phyloP scores from a whole-genome alignment of 2,329 filamentous ascomycete species.

The Cytospora paraplurivora region DNA sequence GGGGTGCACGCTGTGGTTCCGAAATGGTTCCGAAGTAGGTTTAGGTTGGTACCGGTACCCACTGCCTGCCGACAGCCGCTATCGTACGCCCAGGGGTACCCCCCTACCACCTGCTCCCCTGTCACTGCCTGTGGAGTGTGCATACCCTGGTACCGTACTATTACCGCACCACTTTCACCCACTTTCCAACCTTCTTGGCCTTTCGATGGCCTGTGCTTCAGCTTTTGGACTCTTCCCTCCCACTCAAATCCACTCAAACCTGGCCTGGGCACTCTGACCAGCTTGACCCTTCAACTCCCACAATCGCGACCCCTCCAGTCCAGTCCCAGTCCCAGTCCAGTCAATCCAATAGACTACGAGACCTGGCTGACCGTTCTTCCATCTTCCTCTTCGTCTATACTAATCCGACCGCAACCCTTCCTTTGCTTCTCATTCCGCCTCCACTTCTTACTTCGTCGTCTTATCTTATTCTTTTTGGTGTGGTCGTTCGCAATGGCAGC shows the following conservation, averaged over 20 bases:
- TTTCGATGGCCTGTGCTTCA: conserved; percentile 18
- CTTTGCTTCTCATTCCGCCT: conserved; percentile 9
- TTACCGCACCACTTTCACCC: conserved; percentile 12
- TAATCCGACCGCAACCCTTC: conserved; percentile 14
- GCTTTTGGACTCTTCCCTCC: conserved; percentile 15
- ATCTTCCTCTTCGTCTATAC: conserved; percentile 8
- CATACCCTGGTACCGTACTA: neutral
- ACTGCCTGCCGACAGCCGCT: conserved; percentile 2
- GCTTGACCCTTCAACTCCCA: conserved; percentile 1
- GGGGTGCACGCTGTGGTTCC: neutral
- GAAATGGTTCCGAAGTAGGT: conserved; percentile 1
- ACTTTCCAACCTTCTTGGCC: conserved; percentile 12
- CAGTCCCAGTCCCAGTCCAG: conserved; percentile 13
- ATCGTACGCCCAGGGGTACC: neutral
- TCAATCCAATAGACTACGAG: neutral
- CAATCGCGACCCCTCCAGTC: conserved; percentile 6
- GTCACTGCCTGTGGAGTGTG: neutral
- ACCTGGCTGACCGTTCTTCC: conserved; percentile 2
- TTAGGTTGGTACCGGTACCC: conserved; percentile 1
- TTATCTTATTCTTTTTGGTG: neutral
- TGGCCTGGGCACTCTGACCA: conserved; percentile 3
- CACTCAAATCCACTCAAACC: conserved; percentile 10
- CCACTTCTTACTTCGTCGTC: neutral
- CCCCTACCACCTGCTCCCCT: neutral
- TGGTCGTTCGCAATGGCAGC: conserved; percentile 21